Evolutionary conservation across 306 rosid species (phyloP), one percentile per base, ranked within the genome.

Genomic region (Fragaria vesca): DNA sequence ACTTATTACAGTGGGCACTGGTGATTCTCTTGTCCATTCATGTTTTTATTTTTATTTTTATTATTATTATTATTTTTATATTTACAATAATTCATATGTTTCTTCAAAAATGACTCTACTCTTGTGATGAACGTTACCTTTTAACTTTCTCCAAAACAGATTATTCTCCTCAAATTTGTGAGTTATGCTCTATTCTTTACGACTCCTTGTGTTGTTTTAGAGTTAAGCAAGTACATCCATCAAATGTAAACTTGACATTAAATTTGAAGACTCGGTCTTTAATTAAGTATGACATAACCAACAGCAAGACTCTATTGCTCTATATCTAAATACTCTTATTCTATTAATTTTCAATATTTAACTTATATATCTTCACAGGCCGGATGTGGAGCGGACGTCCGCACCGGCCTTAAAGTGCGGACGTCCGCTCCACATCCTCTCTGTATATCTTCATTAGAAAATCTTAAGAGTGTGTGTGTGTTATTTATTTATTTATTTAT

Each of bases 1-100:
- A 63, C 78, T 85, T 76, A 89, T 89, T 73, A 66, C 76, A 40
- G 65, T 62, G 13, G 85, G 89, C 66, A 78, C 82, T 70, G 98
- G 98, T 90, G 80, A 76, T 82, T 75, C 26, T 82, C 80, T 81
- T 47, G 55, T 68, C 20, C 70, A 34, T 80, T 45, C 77, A 36
- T 67, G 51, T 24, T 68, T 57, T 38, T 24, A 0, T 24, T 12
- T 2, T 47, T 0, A 42, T 42, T 42, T 0, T 42, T 42, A 7
- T 42, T 42, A 1, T 42, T 42, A 42, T 42, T 40, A 6, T 40
- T 40, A 4, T 60, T 79, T 45, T 46, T 32, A 32, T 42, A 61
- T 54, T 55, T 57, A 43, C 21, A 54, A 6, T 54, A 52, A 6
- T n/a, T 6, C n/a, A 20, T 11, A 2, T n/a, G 32, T 55, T 73